phyloP scores from a whole-genome alignment of 2,329 filamentous ascomycete species.

The Sporothrix protearum region DNA sequence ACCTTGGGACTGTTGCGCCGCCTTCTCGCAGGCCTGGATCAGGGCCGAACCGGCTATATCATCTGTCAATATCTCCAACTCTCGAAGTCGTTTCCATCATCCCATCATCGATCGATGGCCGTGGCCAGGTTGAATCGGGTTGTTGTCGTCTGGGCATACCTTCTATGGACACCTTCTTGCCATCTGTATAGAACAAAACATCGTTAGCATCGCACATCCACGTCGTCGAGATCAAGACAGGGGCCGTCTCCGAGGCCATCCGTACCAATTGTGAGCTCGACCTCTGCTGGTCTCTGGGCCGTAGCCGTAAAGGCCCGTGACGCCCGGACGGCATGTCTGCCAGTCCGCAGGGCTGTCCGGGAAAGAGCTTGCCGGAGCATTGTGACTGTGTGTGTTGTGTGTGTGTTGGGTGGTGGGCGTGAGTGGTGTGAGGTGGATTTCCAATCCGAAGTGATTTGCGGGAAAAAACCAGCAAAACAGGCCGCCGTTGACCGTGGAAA shows the following conservation, averaged over 20 bases:
- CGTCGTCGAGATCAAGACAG: not conserved
- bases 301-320: conserved; percentile 80
- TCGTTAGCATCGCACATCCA: conserved; percentile 18
- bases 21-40: conserved; percentile 99
- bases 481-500: conserved; percentile 22
- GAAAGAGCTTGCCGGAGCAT: conserved; percentile 67
- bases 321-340: conserved; percentile 56
- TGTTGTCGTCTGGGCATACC: conserved; percentile 51
- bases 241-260: not conserved
- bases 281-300: conserved; percentile 75
- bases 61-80: conserved; percentile 20
- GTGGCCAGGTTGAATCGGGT: not conserved
- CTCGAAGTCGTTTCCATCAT: not conserved
- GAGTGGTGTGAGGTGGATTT: conserved; percentile 14
- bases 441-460: conserved; percentile 30
- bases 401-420: conserved; percentile 34
- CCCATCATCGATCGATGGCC: not conserved
- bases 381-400: conserved; percentile 41
- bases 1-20: conserved; percentile 82
- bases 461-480: conserved; percentile 17
- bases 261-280: conserved; percentile 93
- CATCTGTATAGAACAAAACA: conserved; percentile 60
- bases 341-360: conserved; percentile 65
- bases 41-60: conserved; percentile 83
- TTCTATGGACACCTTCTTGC: conserved; percentile 97